Conservation (phyloP, 2,329 filamentous ascomycete genomes). For the Aspergillus sergii region DNA sequence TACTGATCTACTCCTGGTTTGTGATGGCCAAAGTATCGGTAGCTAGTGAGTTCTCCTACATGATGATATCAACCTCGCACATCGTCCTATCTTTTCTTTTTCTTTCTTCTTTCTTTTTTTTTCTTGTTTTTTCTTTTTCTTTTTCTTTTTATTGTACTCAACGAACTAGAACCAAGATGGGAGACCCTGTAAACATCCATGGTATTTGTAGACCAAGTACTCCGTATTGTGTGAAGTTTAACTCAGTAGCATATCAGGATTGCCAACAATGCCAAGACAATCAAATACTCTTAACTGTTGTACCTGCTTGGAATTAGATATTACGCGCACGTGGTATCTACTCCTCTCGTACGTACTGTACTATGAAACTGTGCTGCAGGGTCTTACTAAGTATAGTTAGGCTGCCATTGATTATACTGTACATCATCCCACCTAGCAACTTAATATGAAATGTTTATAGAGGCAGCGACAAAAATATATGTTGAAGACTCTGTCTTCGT, state of each 20-base stretch:
- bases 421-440: background rate
- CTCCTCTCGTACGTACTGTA: background rate
- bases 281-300: background rate
- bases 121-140: too few species aligned
- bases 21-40: background rate
- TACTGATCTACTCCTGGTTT: too few species aligned
- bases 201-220: background rate
- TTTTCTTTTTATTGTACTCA: background rate
- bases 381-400: background rate
- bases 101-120: rapidly evolving
- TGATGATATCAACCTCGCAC: background rate
- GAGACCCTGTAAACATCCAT: background rate
- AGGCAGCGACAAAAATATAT: background rate
- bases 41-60: background rate
- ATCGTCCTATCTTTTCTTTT: too few species aligned
- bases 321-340: background rate
- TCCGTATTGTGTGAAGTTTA: background rate
- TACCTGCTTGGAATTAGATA: background rate
- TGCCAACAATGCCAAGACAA: background rate
- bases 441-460: background rate
- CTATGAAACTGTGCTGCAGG: background rate
- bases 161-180: background rate
- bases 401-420: background rate
- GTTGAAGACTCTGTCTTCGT: background rate
- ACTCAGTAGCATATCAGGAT: background rate